Evolutionary conservation across 441 rosid species (phyloP), one percentile per base, ranked within the genome.

Genomic region (Erodium moschatum): DNA sequence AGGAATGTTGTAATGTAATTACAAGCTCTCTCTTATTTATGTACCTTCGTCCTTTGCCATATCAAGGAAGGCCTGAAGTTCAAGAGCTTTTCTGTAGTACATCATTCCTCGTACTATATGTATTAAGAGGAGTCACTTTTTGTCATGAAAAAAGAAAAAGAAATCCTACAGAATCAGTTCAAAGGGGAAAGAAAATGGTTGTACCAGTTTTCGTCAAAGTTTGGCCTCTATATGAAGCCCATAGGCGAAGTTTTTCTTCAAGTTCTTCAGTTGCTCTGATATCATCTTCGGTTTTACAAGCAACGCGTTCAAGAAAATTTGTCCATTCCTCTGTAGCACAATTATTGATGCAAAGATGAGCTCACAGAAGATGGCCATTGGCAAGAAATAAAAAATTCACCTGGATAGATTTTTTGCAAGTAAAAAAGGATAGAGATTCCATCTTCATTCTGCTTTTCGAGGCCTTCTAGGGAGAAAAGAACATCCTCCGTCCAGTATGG

Each of bases 171-270:
- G 11, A 4, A 12, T 24, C 16, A 31, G 27, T 6, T 24, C 35
- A 63, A 24, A 24, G 2, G 48, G 0, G 7, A 66, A 6, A 6
- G 56, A 9, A 65, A 24, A 52, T 42, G 27, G 38, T 48, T 61
- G 48, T 66, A 95, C 98, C 99, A 74, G 99, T 95, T 84, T 90
- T 90, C n/a, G 99, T 92, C 81, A 95, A 81, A 61, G 99, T 95
- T 75, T 95, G 99, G 75, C 99, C 99, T 78, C 96, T 83, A 70
- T 89, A 92, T 65, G 99, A 92, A 73, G 99, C 99, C 99, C 99
- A 95, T n/a, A 85, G 80, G 70, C 99, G 93, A 77, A 95, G 98
- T 74, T 81, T 77, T 83, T 87, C 92, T 74, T 89, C 93, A 56
- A 82, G 76, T 8, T 87, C 90, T 69, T 82, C 86, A 15, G 62